A percentile compares a stretch with the other conserved stretches of the same genome.
Evolutionary conservation across 306 rosid genomes (phyloP).

Genomic region (Amphicarpaea edgeworthii): DNA sequence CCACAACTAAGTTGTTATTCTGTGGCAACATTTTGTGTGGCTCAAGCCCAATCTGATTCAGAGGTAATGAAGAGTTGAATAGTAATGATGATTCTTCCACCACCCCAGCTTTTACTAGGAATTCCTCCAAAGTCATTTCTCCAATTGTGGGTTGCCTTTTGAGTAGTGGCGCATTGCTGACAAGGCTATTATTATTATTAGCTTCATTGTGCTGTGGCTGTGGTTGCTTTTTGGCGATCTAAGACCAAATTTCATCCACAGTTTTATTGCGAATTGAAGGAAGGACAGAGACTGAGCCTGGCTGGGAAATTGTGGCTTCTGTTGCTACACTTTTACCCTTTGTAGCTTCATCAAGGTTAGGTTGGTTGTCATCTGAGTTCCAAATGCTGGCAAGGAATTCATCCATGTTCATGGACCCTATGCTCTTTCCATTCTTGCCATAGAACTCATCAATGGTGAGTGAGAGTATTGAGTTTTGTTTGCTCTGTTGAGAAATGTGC

Average conservation of each 20-base stretch:
- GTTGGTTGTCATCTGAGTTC: constrained; percentile 55
- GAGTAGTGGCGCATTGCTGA: constrained; percentile 31
- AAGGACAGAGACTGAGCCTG: constrained; percentile 51
- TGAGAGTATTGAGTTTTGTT: constrained; percentile 53
- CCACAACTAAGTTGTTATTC: constrained; percentile 32
- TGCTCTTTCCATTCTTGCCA: constrained; percentile 60
- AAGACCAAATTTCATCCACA: constrained; percentile 73
- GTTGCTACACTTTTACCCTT: constrained; percentile 29
- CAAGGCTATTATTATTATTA: background rate
- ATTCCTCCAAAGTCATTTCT: constrained; percentile 78
- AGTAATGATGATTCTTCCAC: constrained; percentile 52
- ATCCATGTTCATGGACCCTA: constrained; percentile 78
- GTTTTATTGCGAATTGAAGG: constrained; percentile 73
- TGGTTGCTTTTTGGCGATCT: constrained; percentile 57
- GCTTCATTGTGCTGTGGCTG: constrained; percentile 24
- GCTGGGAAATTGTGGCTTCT: constrained; percentile 37
- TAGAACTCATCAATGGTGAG: constrained; percentile 68
- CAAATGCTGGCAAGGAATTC: constrained; percentile 75
- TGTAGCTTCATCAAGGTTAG: constrained; percentile 27
- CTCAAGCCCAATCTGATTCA: constrained; percentile 26
- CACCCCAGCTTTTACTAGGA: constrained; percentile 76
- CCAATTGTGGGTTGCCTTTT: constrained; percentile 58
- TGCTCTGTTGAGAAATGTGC: constrained; percentile 35
- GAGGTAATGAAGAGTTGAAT: constrained; percentile 22
- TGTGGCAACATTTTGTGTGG: constrained; percentile 50